Conservation (phyloP, 2,329 filamentous ascomycete genomes). For the Aspergillus awamori region DNA sequence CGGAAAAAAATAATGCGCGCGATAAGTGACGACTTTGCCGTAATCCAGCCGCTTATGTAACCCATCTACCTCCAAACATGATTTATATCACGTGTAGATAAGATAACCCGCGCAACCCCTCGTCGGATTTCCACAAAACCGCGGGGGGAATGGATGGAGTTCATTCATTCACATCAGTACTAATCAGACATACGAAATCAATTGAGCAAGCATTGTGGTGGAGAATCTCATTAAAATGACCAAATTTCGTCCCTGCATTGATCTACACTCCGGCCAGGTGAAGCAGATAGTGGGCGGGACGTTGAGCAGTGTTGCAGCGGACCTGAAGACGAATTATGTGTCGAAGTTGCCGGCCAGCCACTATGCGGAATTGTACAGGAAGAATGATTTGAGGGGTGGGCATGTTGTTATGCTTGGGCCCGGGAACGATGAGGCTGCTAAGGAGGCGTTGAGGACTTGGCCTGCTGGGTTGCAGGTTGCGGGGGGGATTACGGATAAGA, state of each 20-base stretch:
- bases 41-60: neutral
- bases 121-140: conserved; percentile 14
- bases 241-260: conserved; percentile 92
- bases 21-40: neutral
- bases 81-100: conserved; percentile 42
- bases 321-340: conserved; percentile 88
- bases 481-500: conserved; percentile 86
- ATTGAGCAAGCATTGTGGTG: too few relatives aligned
- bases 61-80: conserved; percentile 4
- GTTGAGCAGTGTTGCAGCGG: conserved; percentile 66
- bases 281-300: conserved; percentile 99
- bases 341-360: conserved; percentile 79
- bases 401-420: conserved; percentile 97
- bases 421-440: conserved; percentile 79
- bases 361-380: conserved; percentile 80
- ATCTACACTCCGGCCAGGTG: conserved; percentile 94
- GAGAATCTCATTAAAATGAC: conserved; percentile 66
- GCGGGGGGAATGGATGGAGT: conserved; percentile 16
- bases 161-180: too few relatives aligned
- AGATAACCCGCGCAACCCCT: conserved; percentile 31
- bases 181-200: too few relatives aligned
- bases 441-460: conserved; percentile 77
- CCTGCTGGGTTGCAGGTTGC: conserved; percentile 81
- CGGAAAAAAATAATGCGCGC: neutral
- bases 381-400: conserved; percentile 72